Evolutionary conservation across 2,329 filamentous ascomycete genomes (phyloP), one percentile per base, ranked within the genome.

Genomic region (Remersonia thermophila): DNA sequence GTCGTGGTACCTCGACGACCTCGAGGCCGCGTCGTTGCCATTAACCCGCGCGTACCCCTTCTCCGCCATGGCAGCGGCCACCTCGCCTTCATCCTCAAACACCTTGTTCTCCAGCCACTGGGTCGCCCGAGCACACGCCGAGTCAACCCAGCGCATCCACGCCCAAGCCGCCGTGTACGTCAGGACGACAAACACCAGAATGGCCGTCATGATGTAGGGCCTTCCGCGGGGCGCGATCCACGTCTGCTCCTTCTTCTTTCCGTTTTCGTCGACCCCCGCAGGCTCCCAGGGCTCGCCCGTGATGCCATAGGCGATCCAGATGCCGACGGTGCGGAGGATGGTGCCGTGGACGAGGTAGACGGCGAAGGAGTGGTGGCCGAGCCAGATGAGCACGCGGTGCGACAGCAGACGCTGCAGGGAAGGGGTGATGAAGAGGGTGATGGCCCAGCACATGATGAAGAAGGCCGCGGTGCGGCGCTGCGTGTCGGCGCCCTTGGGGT

Each of bases 341-440:
- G 67, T 70, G 32, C 68, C 67, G 48, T 72, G 68, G 8, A 63
- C 58, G 10, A 72, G 61, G 46, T 72, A 72, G 4, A 72, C 67
- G 16, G 68, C 67, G 40, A 71, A 71, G 36, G 63, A 67, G 50
- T 69, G 66, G 40, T 62, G 60, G n/a, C 68, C 68, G 3, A 71
- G 55, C 65, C 65, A 71, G 40, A 69, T 62, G 26, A 71, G 62
- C 2, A 66, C 44, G 18, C 60, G 58, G 50, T 66, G 66, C 4
- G 65, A 65, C 16, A 72, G 61, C 14, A 67, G 56, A 17, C 58
- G 57, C 44, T 69, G 66, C 7, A 67, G 54, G 4, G 56, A 50
- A 0, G 65, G 65, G 2, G 66, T 68, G 12, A 71, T 51, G 52
- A 62, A 67, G 37, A 71, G 63, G 16, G 65, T 65, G n/a, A 66